Evolutionary conservation across 495 filamentous ascomycete genomes (phyloP).

Genomic region (Aspergillus hancockii): DNA sequence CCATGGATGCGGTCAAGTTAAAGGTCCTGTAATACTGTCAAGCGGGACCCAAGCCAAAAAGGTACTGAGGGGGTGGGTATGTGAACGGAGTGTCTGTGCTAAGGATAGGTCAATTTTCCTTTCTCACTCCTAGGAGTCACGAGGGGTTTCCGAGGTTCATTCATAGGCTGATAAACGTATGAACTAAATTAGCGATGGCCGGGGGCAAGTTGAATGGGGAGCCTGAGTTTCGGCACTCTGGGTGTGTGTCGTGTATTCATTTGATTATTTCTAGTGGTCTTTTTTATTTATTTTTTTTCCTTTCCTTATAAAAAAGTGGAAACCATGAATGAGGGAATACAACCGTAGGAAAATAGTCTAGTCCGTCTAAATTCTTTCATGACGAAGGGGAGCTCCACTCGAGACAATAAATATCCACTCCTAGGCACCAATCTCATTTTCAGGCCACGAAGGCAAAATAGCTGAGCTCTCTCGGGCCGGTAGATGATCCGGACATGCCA

Average conservation of each 20-base stretch:
- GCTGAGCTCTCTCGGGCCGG: constrained; percentile 20
- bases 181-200: background rate
- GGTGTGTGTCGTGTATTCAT: too few species aligned
- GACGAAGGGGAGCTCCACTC: background rate
- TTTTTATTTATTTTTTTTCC: constrained; percentile 4
- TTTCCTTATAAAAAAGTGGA: background rate
- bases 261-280: background rate
- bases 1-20: constrained; percentile 4
- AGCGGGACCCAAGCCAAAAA: constrained; percentile 10
- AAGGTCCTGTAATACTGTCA: constrained; percentile 1
- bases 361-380: background rate
- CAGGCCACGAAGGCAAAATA: background rate
- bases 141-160: background rate
- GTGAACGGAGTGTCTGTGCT: constrained; percentile 20
- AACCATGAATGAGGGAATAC: background rate
- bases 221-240: background rate
- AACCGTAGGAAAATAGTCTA: too few species aligned
- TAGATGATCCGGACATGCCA: constrained; percentile 21
- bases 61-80: constrained; percentile 11
- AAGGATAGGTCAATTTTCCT: constrained; percentile 15
- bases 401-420: background rate
- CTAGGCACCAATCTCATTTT: constrained; percentile 4
- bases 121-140: constrained; percentile 10
- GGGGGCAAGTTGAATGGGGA: background rate
- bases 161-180: background rate